These are phyloP conservation scores for Monilinia fructicola DNA, from an alignment of 2,329 filamentous ascomycete species.

Conservation along the genomic window DNA sequence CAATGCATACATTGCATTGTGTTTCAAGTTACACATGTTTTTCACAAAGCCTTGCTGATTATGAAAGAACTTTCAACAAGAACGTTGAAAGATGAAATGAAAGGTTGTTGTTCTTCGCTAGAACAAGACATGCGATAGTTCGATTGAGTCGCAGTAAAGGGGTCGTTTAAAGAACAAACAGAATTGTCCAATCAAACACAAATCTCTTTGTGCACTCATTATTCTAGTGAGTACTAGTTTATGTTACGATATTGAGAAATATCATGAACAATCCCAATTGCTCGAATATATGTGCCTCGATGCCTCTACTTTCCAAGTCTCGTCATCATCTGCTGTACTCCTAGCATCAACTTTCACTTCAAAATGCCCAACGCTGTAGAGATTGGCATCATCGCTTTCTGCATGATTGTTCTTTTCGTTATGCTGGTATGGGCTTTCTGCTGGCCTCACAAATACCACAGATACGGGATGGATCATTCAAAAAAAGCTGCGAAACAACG, in stretches of 20 bases:
- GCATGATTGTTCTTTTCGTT: constrained; percentile 1
- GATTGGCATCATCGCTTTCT: constrained; percentile 11
- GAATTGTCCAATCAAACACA: not conserved
- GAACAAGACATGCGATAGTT: not conserved
- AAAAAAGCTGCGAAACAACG: constrained; percentile 4
- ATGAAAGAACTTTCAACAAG: not conserved
- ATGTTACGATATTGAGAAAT: not conserved
- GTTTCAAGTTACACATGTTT: not conserved
- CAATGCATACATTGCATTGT: constrained; percentile 15
- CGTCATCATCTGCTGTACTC: not conserved
- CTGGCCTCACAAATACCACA: constrained; percentile 12
- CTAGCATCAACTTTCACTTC: not conserved
- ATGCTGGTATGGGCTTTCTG: constrained; percentile 19
- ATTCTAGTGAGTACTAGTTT: not conserved
- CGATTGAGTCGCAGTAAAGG: not conserved
- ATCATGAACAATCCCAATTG: not conserved
- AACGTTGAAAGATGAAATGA: not conserved
- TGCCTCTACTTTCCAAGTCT: not conserved
- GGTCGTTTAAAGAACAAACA: not conserved
- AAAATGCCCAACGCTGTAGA: constrained; percentile 2
- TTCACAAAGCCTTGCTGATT: not conserved
- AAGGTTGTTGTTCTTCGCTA: not conserved
- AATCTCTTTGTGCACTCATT: not conserved
- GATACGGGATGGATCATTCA: not conserved
- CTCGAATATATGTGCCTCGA: not conserved